Evolutionary conservation across 1,284 basidiomycete species (phyloP).

Genomic region (Cutaneotrichosporon mucoides): DNA sequence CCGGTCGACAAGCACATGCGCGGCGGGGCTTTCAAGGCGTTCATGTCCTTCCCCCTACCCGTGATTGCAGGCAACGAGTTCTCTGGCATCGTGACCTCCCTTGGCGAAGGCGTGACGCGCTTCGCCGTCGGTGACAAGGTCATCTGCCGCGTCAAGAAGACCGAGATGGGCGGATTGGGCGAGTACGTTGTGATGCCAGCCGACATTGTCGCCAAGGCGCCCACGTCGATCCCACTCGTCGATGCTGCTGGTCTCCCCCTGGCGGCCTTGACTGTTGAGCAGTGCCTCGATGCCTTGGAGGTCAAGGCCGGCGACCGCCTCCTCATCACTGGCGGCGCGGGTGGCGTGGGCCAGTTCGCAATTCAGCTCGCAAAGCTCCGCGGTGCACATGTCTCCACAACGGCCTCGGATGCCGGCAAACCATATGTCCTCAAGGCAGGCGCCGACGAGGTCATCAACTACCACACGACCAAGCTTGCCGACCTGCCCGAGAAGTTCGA

Average conservation of each 20-base stretch:
- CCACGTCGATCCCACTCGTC: slow-evolving; percentile 9
- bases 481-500: slow-evolving; percentile 6
- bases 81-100: slow-evolving; percentile 49
- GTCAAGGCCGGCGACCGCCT: slow-evolving; percentile 25
- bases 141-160: slow-evolving; percentile 51
- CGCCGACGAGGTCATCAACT: slow-evolving; percentile 50
- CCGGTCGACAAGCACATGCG: slow-evolving; percentile 36
- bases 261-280: slow-evolving; percentile 19
- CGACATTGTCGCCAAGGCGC: slow-evolving; percentile 13
- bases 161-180: slow-evolving; percentile 39
- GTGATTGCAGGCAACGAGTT: slow-evolving; percentile 39
- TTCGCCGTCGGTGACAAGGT: slow-evolving; percentile 51
- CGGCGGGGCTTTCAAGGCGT: slow-evolving; percentile 23
- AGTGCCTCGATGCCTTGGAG: slow-evolving; percentile 18
- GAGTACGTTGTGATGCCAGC: slow-evolving; percentile 44
- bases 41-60: slow-evolving; percentile 9
- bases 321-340: slow-evolving; percentile 52
- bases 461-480: slow-evolving; percentile 16
- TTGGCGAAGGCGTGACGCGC: slow-evolving; percentile 27
- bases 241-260: slow-evolving; percentile 23
- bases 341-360: slow-evolving; percentile 52
- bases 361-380: slow-evolving; percentile 51
- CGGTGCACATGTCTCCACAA: slow-evolving; percentile 51
- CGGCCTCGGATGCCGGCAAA: slow-evolving; percentile 49
- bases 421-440: slow-evolving; percentile 50